Base-by-base conservation (phyloP, 2,329 filamentous ascomycete genomes). In the Beauveria sp. region DNA sequence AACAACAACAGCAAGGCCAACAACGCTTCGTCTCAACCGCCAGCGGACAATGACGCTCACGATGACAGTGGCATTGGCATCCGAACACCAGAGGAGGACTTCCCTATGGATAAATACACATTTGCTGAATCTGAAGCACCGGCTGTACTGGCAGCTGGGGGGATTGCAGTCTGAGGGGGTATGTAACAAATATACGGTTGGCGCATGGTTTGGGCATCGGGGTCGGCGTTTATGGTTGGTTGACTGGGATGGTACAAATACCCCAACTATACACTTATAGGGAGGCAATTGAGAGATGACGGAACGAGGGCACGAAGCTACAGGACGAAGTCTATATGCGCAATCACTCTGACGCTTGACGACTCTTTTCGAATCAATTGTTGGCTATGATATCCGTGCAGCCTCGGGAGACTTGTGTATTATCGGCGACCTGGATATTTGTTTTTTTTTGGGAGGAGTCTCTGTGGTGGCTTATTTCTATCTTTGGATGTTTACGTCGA, bases 31-130 rank as follows among this genome's bases (percentile, higher is more conserved):
- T 48, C 31, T 26, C 62, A 63, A n/a, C 69, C 72, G 3, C 72
- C 62, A 6, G 66, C 78, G 51, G 78, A 80, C 26, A 69, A 77
- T 62, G 79, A 80, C 62, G 75, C 70, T 3, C 83, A 88, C 64
- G 88, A 91, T 66, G 89, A 91, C 66, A 91, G 88, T 68, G 88
- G 88, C 1, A 91, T 91, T 64, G 87, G 87, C 34, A 87, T 91
- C 67, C 77, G 84, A 56, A 87, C 85, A 5, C 85, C 85, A 1
- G 86, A 88, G 59, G 85, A 88, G 60, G 85, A 88, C 28, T 85
- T 85, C 52, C 77, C 80, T 1, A 80, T 84, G 71, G 82, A 83
- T 58, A 87, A 87, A 69, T 87, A 81, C 68, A 76, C 77, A 10
- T 81, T 80, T 63, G 67, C 75, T 14, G 72, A 71, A 43, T 64